Base-by-base conservation (phyloP, 179 eudicot species). In the Beta corolliflora region DNA sequence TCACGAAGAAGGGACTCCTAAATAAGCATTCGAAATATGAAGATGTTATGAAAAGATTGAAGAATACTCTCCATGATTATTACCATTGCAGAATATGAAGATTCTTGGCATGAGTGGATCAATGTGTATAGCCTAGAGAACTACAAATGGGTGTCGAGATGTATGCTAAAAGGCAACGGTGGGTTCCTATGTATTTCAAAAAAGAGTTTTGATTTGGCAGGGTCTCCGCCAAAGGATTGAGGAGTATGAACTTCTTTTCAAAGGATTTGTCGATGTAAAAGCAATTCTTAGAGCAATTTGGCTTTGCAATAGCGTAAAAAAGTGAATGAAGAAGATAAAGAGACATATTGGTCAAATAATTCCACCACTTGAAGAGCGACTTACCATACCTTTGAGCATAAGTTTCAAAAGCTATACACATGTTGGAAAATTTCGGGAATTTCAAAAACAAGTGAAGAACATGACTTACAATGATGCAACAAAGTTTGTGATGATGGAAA, bases 21-120 rank as follows among this genome's bases (percentile, higher is more conserved):
- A n/a, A 8, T 46, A 73, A 73, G 61, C 71, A 66, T 36, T n/a
- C 16, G 1, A 66, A 66, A 66, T 66, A 31, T 31, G 46, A 66
- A 25, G 71, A 31, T 50, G 89, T 95, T 64, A 1, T 13, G 7
- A 31, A 54, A 75, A 36, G 29, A 19, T 45, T 36, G 8, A 41
- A 44, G 41, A 23, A 4, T 15, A 11, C 25, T 50, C 31, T 71
- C 9, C 25, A 74, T 74, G 77, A 55, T 55, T 59, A 18, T 75
- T 19, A 15, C 25, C 7, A 56, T 75, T 75, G 5, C 2, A 7
- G 67, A 75, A 18, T 75, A 18, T 58, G 67, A 75, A 58, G 14
- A 75, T 15, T 11, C 6, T 15, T 69, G 25, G 73, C 41, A 69
- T 5, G 12, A 69, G 15, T 69, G 52, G 53, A n/a, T 69, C 21